Base-by-base conservation (phyloP, 2,329 filamentous ascomycete genomes). In the Beauveria sp. region DNA sequence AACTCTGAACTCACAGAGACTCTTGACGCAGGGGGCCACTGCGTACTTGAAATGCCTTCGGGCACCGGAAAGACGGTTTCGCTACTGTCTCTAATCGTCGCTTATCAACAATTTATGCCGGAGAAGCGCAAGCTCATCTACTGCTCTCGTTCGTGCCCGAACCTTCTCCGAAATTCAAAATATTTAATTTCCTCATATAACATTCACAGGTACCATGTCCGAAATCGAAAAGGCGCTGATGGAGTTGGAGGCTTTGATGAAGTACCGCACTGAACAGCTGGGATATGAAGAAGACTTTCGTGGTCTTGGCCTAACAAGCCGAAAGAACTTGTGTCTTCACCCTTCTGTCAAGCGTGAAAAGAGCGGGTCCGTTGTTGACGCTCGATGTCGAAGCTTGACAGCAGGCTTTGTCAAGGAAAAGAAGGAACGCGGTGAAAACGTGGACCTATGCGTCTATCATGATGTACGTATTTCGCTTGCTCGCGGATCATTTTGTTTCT, bases 51-150 rank as follows among this genome's bases (percentile, higher is more conserved):
- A 78, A 99, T 99, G 95, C 95, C 95, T 75, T 99, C 95, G 63
- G 95, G 95, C 49, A 99, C 95, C 26, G 95, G 95, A 64, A 99
- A 99, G 80, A 99, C 95, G 0, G 90, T 99, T 28, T 97, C 95
- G 10, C 81, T 99, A 5, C 80, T 99, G 50, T 97, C 95, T 0
- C 84, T 99, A 67, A 99, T 99, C 70, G 87, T 99, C 62, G 93
- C 95, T 47, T 99, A 99, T 70, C 96, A 99, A 75, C 90, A 95
- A 72, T 88, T 93, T 72, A 93, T 93, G 70, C 91, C 93, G 3
- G 3, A 96, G 71, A 91, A 95, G 69, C 84, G 96, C 61, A 99
- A 99, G 76, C 86, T 99, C 57, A 97, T 99, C 61, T 99, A 99
- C 76, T 99, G 95, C 79, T 99, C 95, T 65, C 92, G 95, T 86